Percentiles rank a stretch among this genome's conserved stretches.
Evolutionary conservation across 495 filamentous ascomycete genomes (phyloP).

Genomic region (Podospora pseudoanserina): DNA sequence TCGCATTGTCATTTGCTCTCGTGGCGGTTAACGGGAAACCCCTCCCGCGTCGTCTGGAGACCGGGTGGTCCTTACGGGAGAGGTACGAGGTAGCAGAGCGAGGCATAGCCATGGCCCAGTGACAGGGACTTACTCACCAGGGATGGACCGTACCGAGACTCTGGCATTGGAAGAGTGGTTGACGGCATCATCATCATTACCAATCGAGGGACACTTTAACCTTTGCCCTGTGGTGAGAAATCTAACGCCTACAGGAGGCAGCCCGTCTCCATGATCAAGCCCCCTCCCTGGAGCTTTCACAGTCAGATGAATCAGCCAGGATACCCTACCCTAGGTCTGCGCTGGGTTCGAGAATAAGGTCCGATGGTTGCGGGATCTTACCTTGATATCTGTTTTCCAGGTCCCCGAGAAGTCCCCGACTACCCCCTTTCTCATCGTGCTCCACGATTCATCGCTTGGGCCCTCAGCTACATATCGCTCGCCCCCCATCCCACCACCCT

Average conservation of each 20-base stretch:
- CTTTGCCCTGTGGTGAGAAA: not conserved
- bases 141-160: not conserved
- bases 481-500: not conserved
- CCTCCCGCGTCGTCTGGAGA: not conserved
- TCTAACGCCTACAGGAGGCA: not conserved
- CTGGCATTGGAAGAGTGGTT: not conserved
- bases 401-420: not conserved
- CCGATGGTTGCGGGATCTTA: not conserved
- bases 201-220: not conserved
- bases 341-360: not conserved
- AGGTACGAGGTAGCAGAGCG: not conserved
- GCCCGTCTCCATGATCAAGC: not conserved
- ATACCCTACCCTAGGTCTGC: not conserved
- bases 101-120: not conserved
- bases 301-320: not conserved
- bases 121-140: not conserved
- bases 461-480: not conserved
- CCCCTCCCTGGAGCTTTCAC: not conserved
- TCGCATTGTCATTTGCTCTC: not conserved
- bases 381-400: not conserved
- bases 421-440: not conserved
- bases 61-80: not conserved
- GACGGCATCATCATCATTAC: not conserved
- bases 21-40: not conserved
- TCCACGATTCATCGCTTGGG: not conserved